phyloP scores from a whole-genome alignment of 2,329 filamentous ascomycete species.

The Hortaea werneckii region DNA sequence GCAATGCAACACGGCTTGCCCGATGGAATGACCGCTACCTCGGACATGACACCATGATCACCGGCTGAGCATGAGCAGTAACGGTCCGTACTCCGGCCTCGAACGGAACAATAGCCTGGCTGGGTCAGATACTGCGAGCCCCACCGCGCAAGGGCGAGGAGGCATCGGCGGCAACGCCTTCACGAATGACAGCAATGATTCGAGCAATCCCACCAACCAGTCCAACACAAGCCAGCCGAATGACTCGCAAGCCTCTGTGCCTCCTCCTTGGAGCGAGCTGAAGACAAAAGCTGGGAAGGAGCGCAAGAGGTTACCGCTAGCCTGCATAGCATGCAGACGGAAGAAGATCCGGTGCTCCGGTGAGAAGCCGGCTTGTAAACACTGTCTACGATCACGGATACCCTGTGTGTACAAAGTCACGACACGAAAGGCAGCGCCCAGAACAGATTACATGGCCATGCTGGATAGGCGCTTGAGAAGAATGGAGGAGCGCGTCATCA shows the following conservation, averaged over 20 bases:
- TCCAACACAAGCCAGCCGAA: background rate
- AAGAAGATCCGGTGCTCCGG: slow-evolving; percentile 98
- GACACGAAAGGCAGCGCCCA: slow-evolving; percentile 80
- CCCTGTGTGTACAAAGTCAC: slow-evolving; percentile 98
- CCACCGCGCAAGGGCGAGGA: slow-evolving; percentile 4
- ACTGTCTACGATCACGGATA: slow-evolving; percentile 83
- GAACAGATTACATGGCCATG: slow-evolving; percentile 99
- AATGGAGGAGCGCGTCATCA: slow-evolving; percentile 97
- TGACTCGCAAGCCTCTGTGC: background rate
- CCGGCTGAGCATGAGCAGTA: slow-evolving; percentile 22
- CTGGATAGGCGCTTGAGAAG: slow-evolving; percentile 88
- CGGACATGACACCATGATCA: slow-evolving; percentile 10
- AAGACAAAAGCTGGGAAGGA: slow-evolving; percentile 76
- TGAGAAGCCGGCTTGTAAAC: slow-evolving; percentile 95
- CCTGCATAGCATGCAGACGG: slow-evolving; percentile 87
- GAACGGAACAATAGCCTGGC: slow-evolving; percentile 17
- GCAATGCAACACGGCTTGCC: background rate
- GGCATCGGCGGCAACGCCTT: slow-evolving; percentile 5
- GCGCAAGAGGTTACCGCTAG: slow-evolving; percentile 80
- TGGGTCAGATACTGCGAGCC: slow-evolving; percentile 22
- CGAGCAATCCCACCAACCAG: slow-evolving; percentile 1
- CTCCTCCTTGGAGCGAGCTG: slow-evolving; percentile 42
- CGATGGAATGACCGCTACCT: no score
- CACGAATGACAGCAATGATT: slow-evolving; percentile 7
- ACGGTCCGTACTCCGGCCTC: slow-evolving; percentile 11